phyloP scores from a whole-genome alignment of 768 basidiomycete genomes.

The Pleurotus sapidus region DNA sequence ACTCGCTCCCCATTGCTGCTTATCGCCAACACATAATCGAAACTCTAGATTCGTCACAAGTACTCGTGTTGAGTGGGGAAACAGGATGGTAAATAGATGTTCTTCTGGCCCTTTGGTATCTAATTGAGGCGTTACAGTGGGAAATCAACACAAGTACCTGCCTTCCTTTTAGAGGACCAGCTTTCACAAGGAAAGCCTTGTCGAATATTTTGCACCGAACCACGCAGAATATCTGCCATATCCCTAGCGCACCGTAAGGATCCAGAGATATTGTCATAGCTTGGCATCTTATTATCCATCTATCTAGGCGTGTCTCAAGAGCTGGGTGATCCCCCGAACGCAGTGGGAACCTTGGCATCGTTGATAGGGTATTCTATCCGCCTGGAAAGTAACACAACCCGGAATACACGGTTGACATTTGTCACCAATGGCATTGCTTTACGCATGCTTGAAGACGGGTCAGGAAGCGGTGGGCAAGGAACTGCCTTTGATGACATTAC shows the following conservation, averaged over 20 bases:
- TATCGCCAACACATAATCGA: conserved; percentile 74
- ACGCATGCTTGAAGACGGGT: conserved; percentile 92
- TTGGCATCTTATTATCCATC: not conserved
- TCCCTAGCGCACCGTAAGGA: conserved; percentile 81
- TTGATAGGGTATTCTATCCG: conserved; percentile 95
- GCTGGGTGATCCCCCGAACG: conserved; percentile 79
- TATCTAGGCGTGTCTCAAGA: conserved; percentile 74
- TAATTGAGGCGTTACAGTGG: conserved; percentile 50
- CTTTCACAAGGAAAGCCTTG: conserved; percentile 77
- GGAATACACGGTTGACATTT: conserved; percentile 76
- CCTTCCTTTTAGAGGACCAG: conserved; percentile 90
- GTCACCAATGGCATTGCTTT: conserved; percentile 95
- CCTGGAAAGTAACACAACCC: conserved; percentile 81
- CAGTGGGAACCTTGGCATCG: conserved; percentile 73
- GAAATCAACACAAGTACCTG: conserved; percentile 95
- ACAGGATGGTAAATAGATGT: conserved; percentile 31
- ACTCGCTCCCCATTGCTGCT: conserved; percentile 79
- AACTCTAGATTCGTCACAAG: conserved; percentile 69
- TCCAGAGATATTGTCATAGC: not conserved
- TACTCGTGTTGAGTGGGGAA: conserved; percentile 75
- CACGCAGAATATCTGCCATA: conserved; percentile 92
- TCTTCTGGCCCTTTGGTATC: conserved; percentile 5
- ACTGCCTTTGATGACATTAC: conserved; percentile 92
- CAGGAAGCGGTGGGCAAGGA: conserved; percentile 64
- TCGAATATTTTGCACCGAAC: conserved; percentile 94